Base-by-base conservation (phyloP, 108 stramenopile genomes). In the Craspedostauros australis region DNA sequence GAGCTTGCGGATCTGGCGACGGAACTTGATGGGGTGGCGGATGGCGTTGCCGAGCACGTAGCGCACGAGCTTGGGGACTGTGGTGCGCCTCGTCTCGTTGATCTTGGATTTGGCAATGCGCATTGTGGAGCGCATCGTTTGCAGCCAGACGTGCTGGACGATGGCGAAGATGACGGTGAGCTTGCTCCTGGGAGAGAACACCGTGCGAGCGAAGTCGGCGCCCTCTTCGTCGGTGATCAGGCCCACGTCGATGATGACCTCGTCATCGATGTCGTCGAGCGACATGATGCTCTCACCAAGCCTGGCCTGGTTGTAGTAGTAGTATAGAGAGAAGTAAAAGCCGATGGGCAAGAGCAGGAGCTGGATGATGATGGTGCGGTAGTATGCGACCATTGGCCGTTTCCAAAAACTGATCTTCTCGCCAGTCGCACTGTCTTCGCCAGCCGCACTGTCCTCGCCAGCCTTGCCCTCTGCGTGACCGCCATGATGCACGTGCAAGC, bases 311-410 rank as follows among this genome's bases (percentile, higher is more conserved):
- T 38, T 14, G 5, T 52, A 24, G 1, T 40, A 1, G 34, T 43
- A 57, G 38, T 28, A 73, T 6, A 57, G 4, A 16, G 63, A 21
- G n/a, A 57, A 16, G 36, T 66, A 77, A 39, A 70, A 77, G 18
- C 76, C 76, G 2, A 72, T 54, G 9, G 76, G 76, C 15, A 77
- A 51, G 3, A 70, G 40, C 0, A 71, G 23, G 23, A 77, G 26
- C 32, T 71, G 70, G 5, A 68, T 18, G 5, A 44, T 1, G 7
- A 76, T 62, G n/a, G 50, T 38, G 15, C 50, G 29, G 30, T 46
- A 59, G 30, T 66, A 76, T 11, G 34, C 56, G 19, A 41, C 31
- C 15, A 27, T 28, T 15, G 75, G 50, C 22, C 34, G 37, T 46
- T 47, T 48, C 23, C 31, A 26, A 48, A 41, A 32, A 43, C 28